A percentile compares a stretch with the other conserved stretches of the same genome.
Conservation (phyloP, 768 basidiomycete genomes). For the Psilocybe cyanescens region DNA sequence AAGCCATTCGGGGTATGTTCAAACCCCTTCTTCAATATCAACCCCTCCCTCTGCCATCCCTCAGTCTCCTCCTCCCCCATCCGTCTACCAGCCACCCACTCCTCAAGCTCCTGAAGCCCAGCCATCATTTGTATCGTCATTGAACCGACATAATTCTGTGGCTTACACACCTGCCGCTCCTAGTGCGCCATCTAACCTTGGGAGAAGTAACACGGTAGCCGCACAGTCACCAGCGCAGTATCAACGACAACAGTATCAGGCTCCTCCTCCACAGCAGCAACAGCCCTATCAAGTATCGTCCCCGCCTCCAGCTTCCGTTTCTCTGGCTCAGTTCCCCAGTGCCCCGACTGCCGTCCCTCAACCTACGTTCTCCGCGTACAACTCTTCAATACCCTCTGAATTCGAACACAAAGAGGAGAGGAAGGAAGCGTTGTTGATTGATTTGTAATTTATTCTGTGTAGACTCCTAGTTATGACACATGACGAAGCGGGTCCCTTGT, state of each 20-base stretch:
- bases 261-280: conserved; percentile 25
- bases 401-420: conserved; percentile 65
- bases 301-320: conserved; percentile 33
- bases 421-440: conserved; percentile 64
- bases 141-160: conserved; percentile 38
- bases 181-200: conserved; percentile 28
- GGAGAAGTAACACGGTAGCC: conserved; percentile 38
- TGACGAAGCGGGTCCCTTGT: no score
- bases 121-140: conserved; percentile 16
- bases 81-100: conserved; percentile 26
- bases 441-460: conserved; percentile 34
- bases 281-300: conserved; percentile 25
- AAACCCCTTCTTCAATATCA: conserved; percentile 7
- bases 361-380: conserved; percentile 48
- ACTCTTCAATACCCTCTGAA: conserved; percentile 48
- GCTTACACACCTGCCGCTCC: conserved; percentile 32
- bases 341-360: conserved; percentile 66
- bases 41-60: conserved; percentile 22
- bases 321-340: conserved; percentile 65
- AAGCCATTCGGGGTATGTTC: no score
- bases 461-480: not conserved
- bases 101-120: conserved; percentile 26
- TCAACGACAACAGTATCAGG: conserved; percentile 27
- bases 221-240: conserved; percentile 23
- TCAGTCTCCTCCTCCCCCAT: conserved; percentile 23